Evolutionary conservation across 306 rosid genomes (phyloP), one percentile per base, ranked within the genome.

Genomic region (Cicer bijugum): DNA sequence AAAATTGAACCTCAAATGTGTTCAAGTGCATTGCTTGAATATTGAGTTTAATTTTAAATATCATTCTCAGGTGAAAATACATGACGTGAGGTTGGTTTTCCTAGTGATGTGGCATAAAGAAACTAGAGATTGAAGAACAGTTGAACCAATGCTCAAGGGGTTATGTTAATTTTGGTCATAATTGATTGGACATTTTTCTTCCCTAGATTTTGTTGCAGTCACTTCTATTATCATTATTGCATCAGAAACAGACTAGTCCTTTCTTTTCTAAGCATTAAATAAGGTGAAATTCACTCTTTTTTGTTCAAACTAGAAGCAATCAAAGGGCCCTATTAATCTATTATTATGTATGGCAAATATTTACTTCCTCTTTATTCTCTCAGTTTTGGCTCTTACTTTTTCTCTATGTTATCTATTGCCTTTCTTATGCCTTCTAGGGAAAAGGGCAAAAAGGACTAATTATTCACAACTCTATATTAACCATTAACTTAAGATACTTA

Each of bases 11-110:
- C 38, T 56, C 14, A 56, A 56, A 10, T 10, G 5, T 37, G 69
- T 67, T 23, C 45, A 28, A 23, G 16, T 39, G 6, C 66, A 72
- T 79, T 65, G 46, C 71, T 80, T 58, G 52, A 75, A 67, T 20
- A 45, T 28, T 75, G n/a, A 33, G 62, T 52, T 71, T 69, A 7
- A 76, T 52, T 71, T 12, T 62, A 7, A 76, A 76, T 71, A 78
- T 56, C 74, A 81, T 52, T 71, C 78, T 76, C 65, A 71, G 78
- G 75, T 81, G 78, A 81, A 81, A 81, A 47, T 40, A 76, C 77
- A 58, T 71, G 81, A 53, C 77, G 50, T 37, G 81, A 20, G 53
- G 64, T 14, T 63, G 69, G 9, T 61, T 80, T 68, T 80, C 52
- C 46, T 68, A 10, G 45, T 23, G 81, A 75, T 69, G 80, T 75